Evolutionary conservation across 2,329 filamentous ascomycete species (phyloP), one percentile per base, ranked within the genome.

Genomic region (Diplodia corticola): DNA sequence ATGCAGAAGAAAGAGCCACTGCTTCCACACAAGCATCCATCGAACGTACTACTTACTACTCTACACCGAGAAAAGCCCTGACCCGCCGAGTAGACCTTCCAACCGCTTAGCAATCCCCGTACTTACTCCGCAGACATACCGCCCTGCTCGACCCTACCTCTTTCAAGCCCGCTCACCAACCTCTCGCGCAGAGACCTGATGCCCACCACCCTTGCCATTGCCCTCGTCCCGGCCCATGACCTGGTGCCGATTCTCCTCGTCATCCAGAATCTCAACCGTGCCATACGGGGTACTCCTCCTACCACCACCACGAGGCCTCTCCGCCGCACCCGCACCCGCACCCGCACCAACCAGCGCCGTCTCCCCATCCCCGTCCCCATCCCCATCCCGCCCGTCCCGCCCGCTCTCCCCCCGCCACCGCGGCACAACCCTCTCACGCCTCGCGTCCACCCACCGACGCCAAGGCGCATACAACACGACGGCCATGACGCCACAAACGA

Each of bases 391-490:
- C n/a, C n/a, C n/a, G n/a, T n/a, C n/a, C n/a, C n/a, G n/a, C n/a
- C n/a, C n/a, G n/a, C n/a, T n/a, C n/a, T n/a, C n/a, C n/a, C n/a
- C n/a, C n/a, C n/a, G n/a, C n/a, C n/a, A n/a, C n/a, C n/a, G n/a
- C n/a, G n/a, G n/a, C n/a, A n/a, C n/a, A n/a, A n/a, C n/a, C 44
- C 68, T 70, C 73, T 51, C 72, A 74, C 66, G 57, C 57, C 12
- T 61, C 57, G 35, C 28, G 28, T 86, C 85, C 63, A 89, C 79
- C 73, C 83, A 81, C 63, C 84, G 78, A 67, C 92, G 85, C 93
- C 94, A 97, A 0, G 91, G 91, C 69, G 85, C 86, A 75, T 97
- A 97, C 0, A 90, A 75, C 0, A 94, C 15, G 0, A 96, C 85
- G 7, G 91, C 92, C 0, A 91, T 82, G 0, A 87, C 76, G 0